phyloP scores from a whole-genome alignment of 1,284 basidiomycete genomes.

The Vanrija sp. region DNA sequence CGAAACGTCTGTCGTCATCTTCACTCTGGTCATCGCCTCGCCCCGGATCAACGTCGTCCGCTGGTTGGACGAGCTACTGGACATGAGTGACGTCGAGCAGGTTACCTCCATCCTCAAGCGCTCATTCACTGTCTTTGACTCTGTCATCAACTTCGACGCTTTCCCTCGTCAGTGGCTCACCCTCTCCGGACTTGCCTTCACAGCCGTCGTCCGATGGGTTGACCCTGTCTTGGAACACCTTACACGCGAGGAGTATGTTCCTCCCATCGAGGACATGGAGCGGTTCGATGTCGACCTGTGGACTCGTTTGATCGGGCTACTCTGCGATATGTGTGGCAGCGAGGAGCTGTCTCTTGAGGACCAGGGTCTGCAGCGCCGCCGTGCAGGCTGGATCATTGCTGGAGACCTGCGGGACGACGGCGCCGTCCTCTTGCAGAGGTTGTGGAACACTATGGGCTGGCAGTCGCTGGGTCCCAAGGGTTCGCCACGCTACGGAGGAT shows the following conservation, averaged over 20 bases:
- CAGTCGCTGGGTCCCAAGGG: constrained; percentile 2
- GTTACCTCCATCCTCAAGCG: constrained; percentile 67
- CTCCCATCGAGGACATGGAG: constrained; percentile 59
- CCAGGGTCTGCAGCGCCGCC: constrained; percentile 64
- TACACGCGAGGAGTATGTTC: constrained; percentile 71
- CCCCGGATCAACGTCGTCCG: constrained; percentile 71
- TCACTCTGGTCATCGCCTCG: constrained; percentile 74
- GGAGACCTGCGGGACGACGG: constrained; percentile 93
- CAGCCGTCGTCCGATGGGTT: constrained; percentile 81
- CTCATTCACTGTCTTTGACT: constrained; percentile 76
- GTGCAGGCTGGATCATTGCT: constrained; percentile 91
- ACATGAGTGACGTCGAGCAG: constrained; percentile 80
- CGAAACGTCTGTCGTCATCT: constrained; percentile 79
- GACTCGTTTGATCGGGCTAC: constrained; percentile 73
- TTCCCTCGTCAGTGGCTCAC: constrained; percentile 92
- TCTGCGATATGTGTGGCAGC: constrained; percentile 79
- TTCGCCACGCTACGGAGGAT: constrained; percentile 41
- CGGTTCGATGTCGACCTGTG: constrained; percentile 76
- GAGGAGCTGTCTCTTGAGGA: constrained; percentile 91
- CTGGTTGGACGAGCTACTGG: constrained; percentile 72
- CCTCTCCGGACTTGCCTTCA: constrained; percentile 83
- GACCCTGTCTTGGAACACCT: constrained; percentile 74
- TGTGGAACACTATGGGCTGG: constrained; percentile 87
- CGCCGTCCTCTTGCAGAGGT: constrained; percentile 70
- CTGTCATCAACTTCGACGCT: constrained; percentile 80